Base-by-base conservation (phyloP, 768 basidiomycete species). In the Phanerochaete carnosa region DNA sequence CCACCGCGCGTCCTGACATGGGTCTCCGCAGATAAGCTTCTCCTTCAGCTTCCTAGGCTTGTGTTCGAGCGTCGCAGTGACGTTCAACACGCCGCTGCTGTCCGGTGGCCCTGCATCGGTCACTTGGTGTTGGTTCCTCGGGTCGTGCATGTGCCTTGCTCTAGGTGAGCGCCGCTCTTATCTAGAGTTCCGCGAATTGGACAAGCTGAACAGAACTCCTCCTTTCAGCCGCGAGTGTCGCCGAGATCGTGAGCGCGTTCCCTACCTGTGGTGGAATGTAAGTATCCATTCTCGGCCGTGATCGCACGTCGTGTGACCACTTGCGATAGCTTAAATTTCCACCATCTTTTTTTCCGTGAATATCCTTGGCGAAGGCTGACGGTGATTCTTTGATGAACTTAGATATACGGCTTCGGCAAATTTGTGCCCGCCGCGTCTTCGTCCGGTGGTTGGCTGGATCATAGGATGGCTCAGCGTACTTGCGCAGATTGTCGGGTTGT, bases 391-490 rank as follows among this genome's bases (percentile, higher is more conserved):
- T n/a, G n/a, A n/a, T n/a, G n/a, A n/a, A n/a, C n/a, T 43, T 57
- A 88, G 86, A 64, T 91, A 91, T 65, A 89, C 88, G 16, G 89
- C 89, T 2, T 90, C 89, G 33, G 88, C 88, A 22, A 83, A 85
- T 65, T 74, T 90, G 11, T 84, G 85, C 5, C 89, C 89, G 0
- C 79, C 76, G 64, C 79, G 72, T 58, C 79, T 88, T 66, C 83
- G 89, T 55, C 83, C 89, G 45, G 82, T 76, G 68, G 88, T 90
- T 32, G 88, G 88, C 26, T 90, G 88, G 88, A 73, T 89, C 15
- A 88, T 91, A n/a, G 90, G 89, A 49, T 92, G 89, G 89, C 79
- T 94, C 45, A 94, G 92, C 69, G 83, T 91, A 30, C 81, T 91
- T 13, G 90, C 39, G 8, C 39, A 94, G 73, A 84, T 92, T 58